These are phyloP conservation scores for Melampsora larici-populina DNA, from an alignment of 1,284 basidiomycete genomes.

Conservation along the genomic window DNA sequence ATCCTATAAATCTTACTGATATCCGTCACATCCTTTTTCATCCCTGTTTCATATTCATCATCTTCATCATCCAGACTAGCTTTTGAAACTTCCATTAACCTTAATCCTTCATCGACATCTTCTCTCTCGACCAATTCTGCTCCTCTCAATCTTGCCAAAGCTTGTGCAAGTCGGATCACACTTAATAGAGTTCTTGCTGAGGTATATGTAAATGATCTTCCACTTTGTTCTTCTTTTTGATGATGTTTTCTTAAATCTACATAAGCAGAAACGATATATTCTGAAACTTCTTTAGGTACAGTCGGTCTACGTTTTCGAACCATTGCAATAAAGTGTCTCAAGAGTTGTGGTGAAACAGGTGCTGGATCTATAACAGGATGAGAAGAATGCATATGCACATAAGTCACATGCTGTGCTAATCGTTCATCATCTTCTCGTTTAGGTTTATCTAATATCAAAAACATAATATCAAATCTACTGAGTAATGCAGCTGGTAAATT, in stretches of 20 bases:
- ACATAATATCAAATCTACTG: conserved; percentile 93
- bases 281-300: conserved; percentile 80
- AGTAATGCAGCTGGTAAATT: conserved; percentile 94
- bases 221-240: conserved; percentile 83
- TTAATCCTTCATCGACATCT: conserved; percentile 94
- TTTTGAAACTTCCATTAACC: conserved; percentile 95
- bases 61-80: conserved; percentile 64
- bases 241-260: conserved; percentile 88
- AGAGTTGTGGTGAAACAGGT: conserved; percentile 76
- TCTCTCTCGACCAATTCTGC: conserved; percentile 72
- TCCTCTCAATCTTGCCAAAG: conserved; percentile 84
- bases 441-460: conserved; percentile 95
- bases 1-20: conserved; percentile 80
- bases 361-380: conserved; percentile 71
- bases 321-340: conserved; percentile 93
- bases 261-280: conserved; percentile 91
- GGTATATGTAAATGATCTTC: conserved; percentile 87
- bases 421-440: conserved; percentile 90
- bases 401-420: conserved; percentile 92
- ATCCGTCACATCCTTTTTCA: conserved; percentile 65
- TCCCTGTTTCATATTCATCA: conserved; percentile 66
- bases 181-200: conserved; percentile 95
- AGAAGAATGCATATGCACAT: conserved; percentile 92
- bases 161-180: conserved; percentile 88
- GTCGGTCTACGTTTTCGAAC: conserved; percentile 85